phyloP scores from a whole-genome alignment of 148 eudicot species.

The Vaccinium corymbosum region DNA sequence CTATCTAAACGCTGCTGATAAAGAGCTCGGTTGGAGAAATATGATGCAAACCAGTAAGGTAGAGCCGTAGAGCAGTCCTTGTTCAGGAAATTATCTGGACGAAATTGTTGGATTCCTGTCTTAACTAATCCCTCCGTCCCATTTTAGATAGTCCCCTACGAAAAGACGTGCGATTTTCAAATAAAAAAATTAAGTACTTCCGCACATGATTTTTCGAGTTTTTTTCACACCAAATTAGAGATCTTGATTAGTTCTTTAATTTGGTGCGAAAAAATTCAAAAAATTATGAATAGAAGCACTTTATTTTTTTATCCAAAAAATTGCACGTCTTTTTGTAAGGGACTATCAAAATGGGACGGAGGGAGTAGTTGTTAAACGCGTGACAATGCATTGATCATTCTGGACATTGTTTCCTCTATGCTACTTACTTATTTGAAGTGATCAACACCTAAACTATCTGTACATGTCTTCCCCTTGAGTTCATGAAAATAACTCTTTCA shows the following conservation, averaged over 20 bases:
- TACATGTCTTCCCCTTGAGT: not conserved
- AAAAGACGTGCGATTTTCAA: too few species aligned
- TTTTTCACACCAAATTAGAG: too few species aligned
- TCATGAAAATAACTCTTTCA: not conserved
- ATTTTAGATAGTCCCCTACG: too few species aligned
- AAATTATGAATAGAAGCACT: too few species aligned
- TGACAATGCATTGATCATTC: not conserved
- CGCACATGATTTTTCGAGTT: too few species aligned
- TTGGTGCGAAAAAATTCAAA: too few species aligned
- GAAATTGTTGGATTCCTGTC: not conserved
- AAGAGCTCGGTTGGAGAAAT: not conserved
- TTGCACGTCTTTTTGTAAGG: too few species aligned
- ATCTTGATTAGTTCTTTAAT: too few species aligned
- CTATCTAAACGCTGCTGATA: not conserved
- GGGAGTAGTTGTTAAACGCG: not conserved
- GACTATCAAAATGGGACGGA: too few species aligned
- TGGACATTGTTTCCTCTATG: not conserved
- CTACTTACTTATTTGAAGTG: not conserved
- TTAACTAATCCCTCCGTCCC: not conserved
- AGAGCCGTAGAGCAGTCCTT: not conserved
- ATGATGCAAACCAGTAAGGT: not conserved
- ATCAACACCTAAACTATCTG: not conserved
- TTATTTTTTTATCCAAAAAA: too few species aligned
- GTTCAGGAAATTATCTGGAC: not conserved
- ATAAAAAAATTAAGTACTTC: too few species aligned